These are phyloP conservation scores for Pythium plurisporium DNA, from an alignment of 352 stramenopile genomes.

Conservation along the genomic window DNA sequence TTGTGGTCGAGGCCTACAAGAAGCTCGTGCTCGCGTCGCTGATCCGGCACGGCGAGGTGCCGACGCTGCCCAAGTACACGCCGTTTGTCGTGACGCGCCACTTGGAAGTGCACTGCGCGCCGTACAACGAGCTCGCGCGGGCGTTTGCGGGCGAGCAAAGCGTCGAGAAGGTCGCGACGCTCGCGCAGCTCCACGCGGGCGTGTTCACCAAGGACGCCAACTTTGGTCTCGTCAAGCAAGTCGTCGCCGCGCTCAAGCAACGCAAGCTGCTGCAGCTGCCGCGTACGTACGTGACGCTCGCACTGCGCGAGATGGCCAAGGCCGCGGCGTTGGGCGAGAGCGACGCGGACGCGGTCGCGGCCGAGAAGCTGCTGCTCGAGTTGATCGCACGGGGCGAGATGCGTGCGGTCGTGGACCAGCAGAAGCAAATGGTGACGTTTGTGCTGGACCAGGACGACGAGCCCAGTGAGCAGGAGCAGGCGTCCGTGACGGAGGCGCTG, in stretches of 20 bases:
- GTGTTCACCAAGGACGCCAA: constrained; percentile 61
- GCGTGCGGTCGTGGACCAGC: constrained; percentile 66
- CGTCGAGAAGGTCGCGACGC: constrained; percentile 24
- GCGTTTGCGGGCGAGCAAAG: constrained; percentile 49
- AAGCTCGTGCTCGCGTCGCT: constrained; percentile 71
- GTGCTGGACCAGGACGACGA: constrained; percentile 55
- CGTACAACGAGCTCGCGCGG: constrained; percentile 52
- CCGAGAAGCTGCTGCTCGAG: constrained; percentile 61
- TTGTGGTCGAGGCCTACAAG: constrained; percentile 83
- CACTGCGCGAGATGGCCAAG: constrained; percentile 51
- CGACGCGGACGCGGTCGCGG: constrained; percentile 26
- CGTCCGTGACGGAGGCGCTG: constrained; percentile 44
- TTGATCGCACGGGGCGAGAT: constrained; percentile 53
- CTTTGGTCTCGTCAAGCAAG: constrained; percentile 76
- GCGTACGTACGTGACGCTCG: constrained; percentile 77
- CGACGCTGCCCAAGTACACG: constrained; percentile 74
- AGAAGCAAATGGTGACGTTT: constrained; percentile 76
- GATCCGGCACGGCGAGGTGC: constrained; percentile 45
- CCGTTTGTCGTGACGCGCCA: constrained; percentile 70
- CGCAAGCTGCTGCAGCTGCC: constrained; percentile 70
- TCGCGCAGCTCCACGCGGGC: constrained; percentile 39
- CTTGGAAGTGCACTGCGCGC: constrained; percentile 57
- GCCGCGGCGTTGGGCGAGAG: constrained; percentile 36
- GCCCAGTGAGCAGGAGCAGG: constrained; percentile 29
- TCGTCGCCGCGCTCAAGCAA: constrained; percentile 59